phyloP scores from a whole-genome alignment of 495 filamentous ascomycete species.

The Aspergillus affinis region DNA sequence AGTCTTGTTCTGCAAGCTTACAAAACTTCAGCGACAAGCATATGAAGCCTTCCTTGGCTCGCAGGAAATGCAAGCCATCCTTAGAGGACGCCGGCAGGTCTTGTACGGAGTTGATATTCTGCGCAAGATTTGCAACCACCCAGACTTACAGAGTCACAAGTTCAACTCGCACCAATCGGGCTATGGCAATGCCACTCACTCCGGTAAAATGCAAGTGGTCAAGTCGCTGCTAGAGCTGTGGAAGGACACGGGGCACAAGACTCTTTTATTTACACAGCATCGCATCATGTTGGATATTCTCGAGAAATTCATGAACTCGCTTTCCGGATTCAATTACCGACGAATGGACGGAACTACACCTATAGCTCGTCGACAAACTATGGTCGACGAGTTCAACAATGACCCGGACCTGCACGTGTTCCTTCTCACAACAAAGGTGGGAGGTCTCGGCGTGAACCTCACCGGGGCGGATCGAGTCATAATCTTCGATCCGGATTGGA shows the following conservation, averaged over 20 bases:
- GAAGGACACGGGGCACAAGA: conserved; percentile 87
- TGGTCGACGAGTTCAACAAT: conserved; percentile 91
- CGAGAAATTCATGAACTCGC: conserved; percentile 67
- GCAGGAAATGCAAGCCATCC: conserved; percentile 75
- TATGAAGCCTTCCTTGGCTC: conserved; percentile 82
- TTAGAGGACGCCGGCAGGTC: conserved; percentile 70
- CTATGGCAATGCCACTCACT: conserved; percentile 73
- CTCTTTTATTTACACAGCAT: conserved; percentile 85
- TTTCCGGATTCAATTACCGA: conserved; percentile 71
- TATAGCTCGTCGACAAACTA: conserved; percentile 74
- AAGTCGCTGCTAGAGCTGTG: conserved; percentile 80
- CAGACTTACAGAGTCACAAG: conserved; percentile 75
- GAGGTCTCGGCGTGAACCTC: conserved; percentile 88
- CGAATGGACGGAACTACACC: conserved; percentile 92
- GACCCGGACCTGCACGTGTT: conserved; percentile 80
- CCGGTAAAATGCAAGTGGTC: conserved; percentile 93
- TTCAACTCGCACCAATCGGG: conserved; percentile 54
- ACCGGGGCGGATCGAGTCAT: conserved; percentile 95
- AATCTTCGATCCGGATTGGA: conserved; percentile 98
- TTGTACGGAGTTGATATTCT: conserved; percentile 87
- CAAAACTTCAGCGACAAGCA: conserved; percentile 66
- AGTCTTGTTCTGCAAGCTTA: conserved; percentile 92
- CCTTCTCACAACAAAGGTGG: conserved; percentile 90
- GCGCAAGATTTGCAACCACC: conserved; percentile 97
- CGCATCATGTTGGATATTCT: conserved; percentile 92